These are phyloP conservation scores for Daldinia childiae DNA, from an alignment of 495 filamentous ascomycete species.

Conservation along the genomic window DNA sequence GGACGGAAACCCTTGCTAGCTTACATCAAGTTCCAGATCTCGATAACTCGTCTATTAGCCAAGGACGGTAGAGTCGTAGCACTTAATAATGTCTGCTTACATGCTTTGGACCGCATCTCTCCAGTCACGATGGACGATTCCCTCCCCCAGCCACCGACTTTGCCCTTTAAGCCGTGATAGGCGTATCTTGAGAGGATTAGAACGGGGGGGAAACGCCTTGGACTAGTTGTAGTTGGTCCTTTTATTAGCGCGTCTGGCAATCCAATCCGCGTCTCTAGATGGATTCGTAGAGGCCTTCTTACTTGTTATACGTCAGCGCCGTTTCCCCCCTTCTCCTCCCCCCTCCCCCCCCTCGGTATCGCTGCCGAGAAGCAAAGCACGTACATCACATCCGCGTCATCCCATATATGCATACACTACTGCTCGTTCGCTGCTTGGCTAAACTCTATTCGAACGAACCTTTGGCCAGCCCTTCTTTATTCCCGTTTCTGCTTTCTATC, in stretches of 20 bases:
- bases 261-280: neutral
- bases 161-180: constrained; percentile 22
- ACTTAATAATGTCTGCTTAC: constrained; percentile 28
- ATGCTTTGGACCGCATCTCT: constrained; percentile 9
- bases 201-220: neutral
- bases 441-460: constrained; percentile 44
- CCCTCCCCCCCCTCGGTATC: constrained; percentile 27
- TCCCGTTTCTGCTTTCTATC: neutral
- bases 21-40: constrained; percentile 29
- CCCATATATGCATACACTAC: constrained; percentile 27
- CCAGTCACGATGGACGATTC: constrained; percentile 20
- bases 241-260: constrained; percentile 13
- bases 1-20: constrained; percentile 4
- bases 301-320: constrained; percentile 26
- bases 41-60: constrained; percentile 30
- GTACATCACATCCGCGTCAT: constrained; percentile 36
- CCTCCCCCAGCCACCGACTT: constrained; percentile 20
- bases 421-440: constrained; percentile 31
- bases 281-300: neutral
- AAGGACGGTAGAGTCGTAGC: constrained; percentile 30
- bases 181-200: constrained; percentile 15
- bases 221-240: neutral
- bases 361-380: constrained; percentile 36
- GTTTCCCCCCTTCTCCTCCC: too few relatives aligned
- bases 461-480: neutral